Base-by-base conservation (phyloP, 495 filamentous ascomycete genomes). In the Aspergillus egyptiacus region DNA sequence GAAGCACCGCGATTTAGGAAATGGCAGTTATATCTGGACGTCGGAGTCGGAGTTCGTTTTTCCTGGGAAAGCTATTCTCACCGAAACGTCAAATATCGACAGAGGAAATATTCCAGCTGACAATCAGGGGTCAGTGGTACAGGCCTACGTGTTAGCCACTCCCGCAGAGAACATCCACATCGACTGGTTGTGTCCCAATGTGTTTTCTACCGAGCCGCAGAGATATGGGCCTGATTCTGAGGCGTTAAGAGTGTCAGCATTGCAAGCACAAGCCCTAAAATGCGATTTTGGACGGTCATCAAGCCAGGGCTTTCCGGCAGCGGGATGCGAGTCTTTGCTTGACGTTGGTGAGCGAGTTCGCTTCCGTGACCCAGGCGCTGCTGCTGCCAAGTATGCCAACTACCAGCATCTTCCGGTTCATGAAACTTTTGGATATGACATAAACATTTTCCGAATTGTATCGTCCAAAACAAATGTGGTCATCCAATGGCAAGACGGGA, bases 401-500 rank as follows among this genome's bases (percentile, higher is more conserved):
- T 59, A 76, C 24, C 51, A 57, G 23, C 62, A 64, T 18, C 71
- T 81, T 23, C 68, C 76, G 15, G 55, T 65, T n/a, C 65, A 63
- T n/a, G 63, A 70, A 22, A 74, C 68, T 5, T 67, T 74, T 48
- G 79, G 79, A 1, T 80, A 74, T 58, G 80, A 84, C 50, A 50
- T 82, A 46, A 83, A 84, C 50, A 67, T 76, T 1, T 79, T 75
- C 45, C 61, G 65, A 13, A 62, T 83, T 18, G 61, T 68, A 28
- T 59, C 61, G 23, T 72, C 72, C 3, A 64, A 64, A 14, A 74
- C 76, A 13, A 58, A 58, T 8, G 72, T 78, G 7, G 71, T 62
- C 10, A 73, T 85, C 13, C 68, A 70, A 33, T 85, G 81, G 81
- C 81, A 85, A 49, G 78, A 85, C 53, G 62, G 70, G 18, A 73